These are phyloP conservation scores for Sesbania bispinosa DNA, from an alignment of 306 rosid genomes.

Conservation along the genomic window DNA sequence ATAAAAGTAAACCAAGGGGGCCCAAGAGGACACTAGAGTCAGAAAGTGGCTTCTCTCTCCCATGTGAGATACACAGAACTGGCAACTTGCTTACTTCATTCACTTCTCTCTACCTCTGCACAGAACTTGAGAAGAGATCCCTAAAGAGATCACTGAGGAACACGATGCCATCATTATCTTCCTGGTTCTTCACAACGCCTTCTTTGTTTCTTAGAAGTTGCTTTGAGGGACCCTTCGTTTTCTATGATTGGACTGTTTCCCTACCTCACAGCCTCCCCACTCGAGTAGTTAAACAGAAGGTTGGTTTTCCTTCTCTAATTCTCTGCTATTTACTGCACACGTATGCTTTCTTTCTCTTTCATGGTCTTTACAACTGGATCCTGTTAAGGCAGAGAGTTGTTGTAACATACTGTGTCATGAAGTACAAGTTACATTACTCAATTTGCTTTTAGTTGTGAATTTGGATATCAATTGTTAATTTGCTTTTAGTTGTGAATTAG, in stretches of 20 bases:
- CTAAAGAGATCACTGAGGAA: not conserved
- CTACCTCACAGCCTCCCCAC: constrained; percentile 61
- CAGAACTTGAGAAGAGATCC: not conserved
- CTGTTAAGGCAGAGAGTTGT: too few species aligned
- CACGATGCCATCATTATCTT: constrained; percentile 39
- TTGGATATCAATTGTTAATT: not conserved
- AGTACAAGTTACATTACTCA: not conserved
- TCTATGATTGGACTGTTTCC: constrained; percentile 86
- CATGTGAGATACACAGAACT: constrained; percentile 27
- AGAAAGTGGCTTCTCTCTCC: constrained; percentile 13
- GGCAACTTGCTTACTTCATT: not conserved
- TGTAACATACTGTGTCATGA: too few species aligned
- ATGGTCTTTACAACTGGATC: too few species aligned
- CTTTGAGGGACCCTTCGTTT: constrained; percentile 68
- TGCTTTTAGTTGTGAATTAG: not conserved
- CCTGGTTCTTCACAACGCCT: constrained; percentile 34
- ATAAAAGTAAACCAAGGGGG: constrained; percentile 9
- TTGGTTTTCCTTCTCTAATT: constrained; percentile 15
- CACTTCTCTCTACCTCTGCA: not conserved
- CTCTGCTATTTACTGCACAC: too few species aligned
- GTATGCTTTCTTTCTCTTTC: too few species aligned
- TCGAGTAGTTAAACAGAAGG: constrained; percentile 79
- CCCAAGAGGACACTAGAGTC: not conserved
- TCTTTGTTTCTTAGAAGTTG: constrained; percentile 38
- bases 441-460: not conserved